A percentile compares a stretch with the other conserved stretches of the same genome.
Evolutionary conservation across 2,329 filamentous ascomycete species (phyloP).

Genomic region (Cladophialophora bantiana): DNA sequence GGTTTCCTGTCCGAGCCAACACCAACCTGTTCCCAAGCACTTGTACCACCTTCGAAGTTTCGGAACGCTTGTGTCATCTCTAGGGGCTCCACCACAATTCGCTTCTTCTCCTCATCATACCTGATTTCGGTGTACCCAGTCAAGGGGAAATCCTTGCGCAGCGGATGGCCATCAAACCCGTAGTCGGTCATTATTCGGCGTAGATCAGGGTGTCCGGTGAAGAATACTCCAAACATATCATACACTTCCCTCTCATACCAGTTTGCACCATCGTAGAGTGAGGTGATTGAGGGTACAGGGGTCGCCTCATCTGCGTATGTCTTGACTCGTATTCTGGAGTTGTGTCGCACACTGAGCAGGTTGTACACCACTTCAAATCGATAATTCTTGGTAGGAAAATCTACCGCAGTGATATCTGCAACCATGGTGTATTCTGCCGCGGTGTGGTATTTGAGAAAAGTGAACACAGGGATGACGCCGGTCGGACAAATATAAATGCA

Average conservation of each 20-base stretch:
- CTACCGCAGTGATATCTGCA: constrained; percentile 89
- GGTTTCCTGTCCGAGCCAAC: constrained; percentile 79
- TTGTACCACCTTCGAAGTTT: constrained; percentile 91
- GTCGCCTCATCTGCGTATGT: constrained; percentile 97
- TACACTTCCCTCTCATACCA: constrained; percentile 99
- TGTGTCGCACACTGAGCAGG: constrained; percentile 92
- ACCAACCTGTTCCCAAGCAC: constrained; percentile 74
- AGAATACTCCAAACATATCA: constrained; percentile 97
- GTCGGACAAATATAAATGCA: constrained; percentile 89
- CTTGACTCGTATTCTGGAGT: constrained; percentile 96
- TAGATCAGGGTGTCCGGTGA: constrained; percentile 91
- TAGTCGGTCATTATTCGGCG: constrained; percentile 99
- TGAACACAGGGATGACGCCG: constrained; percentile 88
- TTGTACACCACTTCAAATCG: constrained; percentile 99
- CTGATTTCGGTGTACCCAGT: constrained; percentile 98
- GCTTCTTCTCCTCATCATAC: constrained; percentile 99
- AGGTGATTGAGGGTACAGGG: constrained; percentile 85
- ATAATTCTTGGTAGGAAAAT: constrained; percentile 93
- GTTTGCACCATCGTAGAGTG: constrained; percentile 91
- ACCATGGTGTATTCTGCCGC: constrained; percentile 95
- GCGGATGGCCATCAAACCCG: constrained; percentile 95
- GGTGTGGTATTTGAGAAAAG: constrained; percentile 97
- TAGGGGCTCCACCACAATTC: constrained; percentile 95
- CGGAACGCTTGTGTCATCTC: constrained; percentile 98
- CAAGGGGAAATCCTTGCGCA: constrained; percentile 97